Conservation (phyloP, 1,284 basidiomycete species). For the Ceratobasidium sp. region DNA sequence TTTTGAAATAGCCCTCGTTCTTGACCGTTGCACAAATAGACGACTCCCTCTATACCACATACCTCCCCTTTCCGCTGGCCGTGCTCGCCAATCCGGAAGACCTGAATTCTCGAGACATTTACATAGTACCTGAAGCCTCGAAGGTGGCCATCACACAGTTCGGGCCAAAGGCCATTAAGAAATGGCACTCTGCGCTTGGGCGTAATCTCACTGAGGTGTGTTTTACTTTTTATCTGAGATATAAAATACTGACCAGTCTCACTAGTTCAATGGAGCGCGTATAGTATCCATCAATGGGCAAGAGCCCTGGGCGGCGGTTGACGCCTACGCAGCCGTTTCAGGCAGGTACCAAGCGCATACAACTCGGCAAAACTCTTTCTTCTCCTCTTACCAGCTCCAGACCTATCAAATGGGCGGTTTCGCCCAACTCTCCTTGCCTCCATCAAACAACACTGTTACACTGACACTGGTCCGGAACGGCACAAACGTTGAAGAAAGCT, state of each 20-base stretch:
- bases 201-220: constrained; percentile 59
- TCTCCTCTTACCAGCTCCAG: constrained; percentile 61
- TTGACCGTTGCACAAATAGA: constrained; percentile 12
- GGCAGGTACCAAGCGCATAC: constrained; percentile 60
- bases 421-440: constrained; percentile 66
- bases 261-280: constrained; percentile 63
- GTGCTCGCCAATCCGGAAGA: constrained; percentile 61
- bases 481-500: constrained; percentile 56
- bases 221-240: neutral
- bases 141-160: constrained; percentile 65
- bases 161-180: constrained; percentile 55
- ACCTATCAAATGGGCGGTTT: constrained; percentile 70
- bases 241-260: neutral
- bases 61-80: constrained; percentile 65
- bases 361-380: constrained; percentile 63
- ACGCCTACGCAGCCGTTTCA: constrained; percentile 62
- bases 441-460: constrained; percentile 60
- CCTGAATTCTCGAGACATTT: constrained; percentile 55
- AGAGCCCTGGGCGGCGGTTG: constrained; percentile 65
- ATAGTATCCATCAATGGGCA: constrained; percentile 65
- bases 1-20: neutral
- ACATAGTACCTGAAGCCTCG: constrained; percentile 70
- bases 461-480: constrained; percentile 62
- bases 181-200: constrained; percentile 60
- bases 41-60: constrained; percentile 53